Conservation (phyloP, 169 alveolate species). For the Blepharisma undulans region DNA sequence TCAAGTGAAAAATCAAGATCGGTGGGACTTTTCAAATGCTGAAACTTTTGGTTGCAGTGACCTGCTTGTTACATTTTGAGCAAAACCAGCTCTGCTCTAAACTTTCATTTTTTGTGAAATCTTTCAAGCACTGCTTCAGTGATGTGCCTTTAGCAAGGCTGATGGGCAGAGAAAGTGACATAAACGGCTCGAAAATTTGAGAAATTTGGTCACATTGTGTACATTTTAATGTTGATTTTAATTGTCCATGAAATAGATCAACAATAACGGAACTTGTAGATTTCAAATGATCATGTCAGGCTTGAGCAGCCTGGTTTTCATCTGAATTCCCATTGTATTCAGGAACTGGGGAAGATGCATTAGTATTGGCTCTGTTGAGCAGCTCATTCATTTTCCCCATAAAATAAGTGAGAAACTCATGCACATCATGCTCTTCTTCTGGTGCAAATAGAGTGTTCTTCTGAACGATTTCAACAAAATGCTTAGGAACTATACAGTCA, state of each 20-base stretch:
- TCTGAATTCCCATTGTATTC: conserved; percentile 60
- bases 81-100: conserved; percentile 64
- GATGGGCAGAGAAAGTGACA: conserved; percentile 72
- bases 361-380: conserved; percentile 72
- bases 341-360: conserved; percentile 39
- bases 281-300: conserved; percentile 73
- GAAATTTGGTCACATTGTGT: conserved; percentile 59
- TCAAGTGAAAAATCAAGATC: conserved; percentile 59
- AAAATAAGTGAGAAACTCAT: conserved; percentile 72
- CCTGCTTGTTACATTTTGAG: conserved; percentile 56
- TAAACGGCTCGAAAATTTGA: conserved; percentile 72
- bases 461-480: not conserved
- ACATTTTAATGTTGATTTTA: conserved; percentile 72
- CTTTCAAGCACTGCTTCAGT: conserved; percentile 42
- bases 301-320: conserved; percentile 64
- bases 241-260: conserved; percentile 83
- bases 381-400: conserved; percentile 83
- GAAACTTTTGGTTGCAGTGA: conserved; percentile 54
- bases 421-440: conserved; percentile 72
- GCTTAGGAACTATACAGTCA: conserved; percentile 21
- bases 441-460: not conserved
- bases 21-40: conserved; percentile 69
- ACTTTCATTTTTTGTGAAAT: conserved; percentile 32
- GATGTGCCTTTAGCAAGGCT: not conserved
- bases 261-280: conserved; percentile 77